These are phyloP conservation scores for Fusarium coffeatum DNA, from an alignment of 2,329 filamentous ascomycete genomes.

Conservation along the genomic window DNA sequence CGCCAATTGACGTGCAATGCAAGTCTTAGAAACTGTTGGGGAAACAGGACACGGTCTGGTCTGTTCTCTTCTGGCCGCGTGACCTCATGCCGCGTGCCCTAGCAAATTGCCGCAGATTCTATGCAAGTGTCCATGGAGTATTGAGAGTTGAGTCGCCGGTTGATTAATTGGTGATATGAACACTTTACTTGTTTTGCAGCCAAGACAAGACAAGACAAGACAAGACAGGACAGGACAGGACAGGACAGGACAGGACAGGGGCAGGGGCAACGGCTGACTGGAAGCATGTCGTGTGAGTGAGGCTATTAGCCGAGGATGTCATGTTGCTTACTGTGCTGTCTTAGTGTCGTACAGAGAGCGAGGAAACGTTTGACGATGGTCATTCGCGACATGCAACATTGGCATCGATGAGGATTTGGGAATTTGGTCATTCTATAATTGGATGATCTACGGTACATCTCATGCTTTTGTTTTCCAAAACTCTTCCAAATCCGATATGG, in stretches of 20 bases:
- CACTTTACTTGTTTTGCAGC: neutral
- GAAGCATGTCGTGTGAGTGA: slow-evolving; percentile 13
- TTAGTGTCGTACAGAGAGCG: neutral
- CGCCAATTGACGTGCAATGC: slow-evolving; percentile 28
- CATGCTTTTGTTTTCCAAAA: slow-evolving; percentile 17
- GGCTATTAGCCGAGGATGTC: slow-evolving; percentile 26
- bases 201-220: no score
- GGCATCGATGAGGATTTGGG: slow-evolving; percentile 16
- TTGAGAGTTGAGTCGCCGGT: neutral
- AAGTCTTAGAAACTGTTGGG: slow-evolving; percentile 40
- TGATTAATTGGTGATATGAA: slow-evolving; percentile 9
- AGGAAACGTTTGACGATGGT: slow-evolving; percentile 23
- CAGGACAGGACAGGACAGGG: neutral
- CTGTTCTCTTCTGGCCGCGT: slow-evolving; percentile 34
- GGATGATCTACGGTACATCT: slow-evolving; percentile 35
- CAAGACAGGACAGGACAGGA: neutral
- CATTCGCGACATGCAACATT: slow-evolving; percentile 9
- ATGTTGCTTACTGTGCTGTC: slow-evolving; percentile 1
- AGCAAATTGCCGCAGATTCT: slow-evolving; percentile 8
- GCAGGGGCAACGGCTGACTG: slow-evolving; percentile 8
- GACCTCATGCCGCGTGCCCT: slow-evolving; percentile 37
- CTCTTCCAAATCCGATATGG: slow-evolving; percentile 11
- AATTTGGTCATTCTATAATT: slow-evolving; percentile 7
- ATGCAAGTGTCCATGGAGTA: neutral
- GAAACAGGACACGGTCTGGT: slow-evolving; percentile 32